A percentile compares a stretch with the other conserved stretches of the same genome.
phyloP scores from a whole-genome alignment of 1,284 basidiomycete species.

The Hortiboletus rubellus region DNA sequence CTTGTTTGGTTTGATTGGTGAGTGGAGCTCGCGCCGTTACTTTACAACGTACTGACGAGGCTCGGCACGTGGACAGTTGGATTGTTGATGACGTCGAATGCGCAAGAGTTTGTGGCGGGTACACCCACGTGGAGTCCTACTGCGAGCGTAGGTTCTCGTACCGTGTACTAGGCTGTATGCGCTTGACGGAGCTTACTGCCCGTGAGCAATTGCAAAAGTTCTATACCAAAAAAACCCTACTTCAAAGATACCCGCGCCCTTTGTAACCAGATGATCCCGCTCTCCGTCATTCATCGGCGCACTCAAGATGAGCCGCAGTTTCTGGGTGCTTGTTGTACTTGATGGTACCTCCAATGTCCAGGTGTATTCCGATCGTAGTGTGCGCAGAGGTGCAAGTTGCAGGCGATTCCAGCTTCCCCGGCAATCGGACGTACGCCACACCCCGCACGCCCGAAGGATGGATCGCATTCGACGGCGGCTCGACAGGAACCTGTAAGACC shows the following conservation, averaged over 20 bases:
- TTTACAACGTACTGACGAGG: constrained; percentile 2
- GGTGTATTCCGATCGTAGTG: constrained; percentile 1
- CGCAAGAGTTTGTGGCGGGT: constrained; percentile 53
- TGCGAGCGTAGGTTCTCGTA: constrained; percentile 24
- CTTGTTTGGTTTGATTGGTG: constrained; percentile 88
- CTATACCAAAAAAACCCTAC: constrained; percentile 45
- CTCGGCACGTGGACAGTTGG: constrained; percentile 49
- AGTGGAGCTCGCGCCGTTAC: constrained; percentile 33
- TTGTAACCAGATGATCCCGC: constrained; percentile 34
- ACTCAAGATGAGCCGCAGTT: constrained; percentile 40
- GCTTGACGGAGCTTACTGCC: background rate
- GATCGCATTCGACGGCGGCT: constrained; percentile 43
- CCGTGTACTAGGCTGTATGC: constrained; percentile 16
- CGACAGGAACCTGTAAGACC: constrained; percentile 46
- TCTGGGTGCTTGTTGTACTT: background rate
- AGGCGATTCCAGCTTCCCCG: constrained; percentile 35
- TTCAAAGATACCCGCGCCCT: constrained; percentile 47
- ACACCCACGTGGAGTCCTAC: constrained; percentile 28
- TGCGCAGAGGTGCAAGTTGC: constrained; percentile 31
- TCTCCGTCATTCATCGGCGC: constrained; percentile 40
- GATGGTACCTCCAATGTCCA: constrained; percentile 42
- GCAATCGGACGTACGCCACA: constrained; percentile 47
- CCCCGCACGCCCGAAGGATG: constrained; percentile 52
- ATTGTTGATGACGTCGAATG: constrained; percentile 60
- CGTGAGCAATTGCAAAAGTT: too few species aligned